Base-by-base conservation (phyloP, 2,329 filamentous ascomycete species). In the Calonectria fujianensis region DNA sequence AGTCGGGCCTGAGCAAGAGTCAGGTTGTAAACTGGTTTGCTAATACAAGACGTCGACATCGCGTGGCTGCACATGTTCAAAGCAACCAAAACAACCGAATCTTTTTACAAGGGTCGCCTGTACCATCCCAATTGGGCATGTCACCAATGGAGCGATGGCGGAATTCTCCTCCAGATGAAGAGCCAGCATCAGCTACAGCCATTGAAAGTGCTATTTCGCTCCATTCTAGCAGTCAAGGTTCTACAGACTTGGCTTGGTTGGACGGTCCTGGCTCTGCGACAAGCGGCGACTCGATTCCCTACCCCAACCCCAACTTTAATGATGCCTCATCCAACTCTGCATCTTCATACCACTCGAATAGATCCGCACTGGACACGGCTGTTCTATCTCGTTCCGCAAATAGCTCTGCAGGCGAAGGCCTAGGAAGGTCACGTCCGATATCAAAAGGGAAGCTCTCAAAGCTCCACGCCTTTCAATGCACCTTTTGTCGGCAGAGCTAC, bases 21-120 rank as follows among this genome's bases (percentile, higher is more conserved):
- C 86, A 88, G 41, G 85, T 90, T 3, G 81, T 86, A 29, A 88
- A 88, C 67, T 90, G 88, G 88, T 89, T 90, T 76, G 85, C 87
- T 29, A 90, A 90, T 75, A 88, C 87, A 0, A 84, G 88, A 27
- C 85, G 89, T 10, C 87, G 88, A 1, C 86, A 89, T 52, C 85
- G 87, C 10, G 80, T 87, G 48, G 79, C 83, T 48, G 48, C 80
- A 48, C 81, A 81, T 27, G 80, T 80, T 5, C 82, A 82, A 27
- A 59, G 77, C 27, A 82, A 79, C n/a, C 76, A 75, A n/a, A 78
- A 73, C 4, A 75, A 61, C 41, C 78, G 77, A 69, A 67, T 83
- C 32, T 84, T 83, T 75, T 82, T 82, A 13, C 82, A 84, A 0
- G 87, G 86, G 2, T 89, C 88, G 3, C 87, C 87, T 1, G 86